Evolutionary conservation across 208 protist genomes (phyloP).

Genomic region (Wallacemonas sp.): DNA sequence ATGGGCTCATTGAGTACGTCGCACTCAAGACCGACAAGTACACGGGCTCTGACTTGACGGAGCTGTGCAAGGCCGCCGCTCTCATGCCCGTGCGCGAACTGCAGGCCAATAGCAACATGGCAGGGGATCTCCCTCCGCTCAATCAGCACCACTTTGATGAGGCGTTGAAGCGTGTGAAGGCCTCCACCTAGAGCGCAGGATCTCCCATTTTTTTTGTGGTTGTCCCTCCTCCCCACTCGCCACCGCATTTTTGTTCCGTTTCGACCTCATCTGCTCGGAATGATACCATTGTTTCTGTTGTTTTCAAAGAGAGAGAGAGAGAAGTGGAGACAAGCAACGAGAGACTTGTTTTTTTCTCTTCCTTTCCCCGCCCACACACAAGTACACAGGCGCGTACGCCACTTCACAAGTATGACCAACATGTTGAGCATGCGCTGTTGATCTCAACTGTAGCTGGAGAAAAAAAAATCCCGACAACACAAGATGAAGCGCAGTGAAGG

Average conservation of each 20-base stretch:
- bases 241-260: too few species aligned
- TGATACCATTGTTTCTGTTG: too few species aligned
- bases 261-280: too few species aligned
- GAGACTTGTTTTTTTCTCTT: background rate
- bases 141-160: conserved; percentile 71
- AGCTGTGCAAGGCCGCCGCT: conserved; percentile 91
- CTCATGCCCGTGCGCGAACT: conserved; percentile 78
- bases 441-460: too few species aligned
- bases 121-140: conserved; percentile 51
- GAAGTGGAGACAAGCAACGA: background rate
- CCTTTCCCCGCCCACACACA: background rate
- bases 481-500: too few species aligned
- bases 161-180: conserved; percentile 71
- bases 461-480: too few species aligned
- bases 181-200: conserved; percentile 33
- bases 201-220: background rate
- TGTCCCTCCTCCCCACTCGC: too few species aligned
- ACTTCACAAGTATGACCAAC: too few species aligned
- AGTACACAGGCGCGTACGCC: too few species aligned
- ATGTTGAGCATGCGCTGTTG: too few species aligned
- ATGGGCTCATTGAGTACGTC: conserved; percentile 69
- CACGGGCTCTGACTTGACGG: conserved; percentile 93
- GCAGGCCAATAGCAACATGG: conserved; percentile 17
- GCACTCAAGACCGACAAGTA: conserved; percentile 81
- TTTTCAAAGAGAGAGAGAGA: background rate